Base-by-base conservation (phyloP, 2,329 filamentous ascomycete species). In the Amauroascus verrucosus region DNA sequence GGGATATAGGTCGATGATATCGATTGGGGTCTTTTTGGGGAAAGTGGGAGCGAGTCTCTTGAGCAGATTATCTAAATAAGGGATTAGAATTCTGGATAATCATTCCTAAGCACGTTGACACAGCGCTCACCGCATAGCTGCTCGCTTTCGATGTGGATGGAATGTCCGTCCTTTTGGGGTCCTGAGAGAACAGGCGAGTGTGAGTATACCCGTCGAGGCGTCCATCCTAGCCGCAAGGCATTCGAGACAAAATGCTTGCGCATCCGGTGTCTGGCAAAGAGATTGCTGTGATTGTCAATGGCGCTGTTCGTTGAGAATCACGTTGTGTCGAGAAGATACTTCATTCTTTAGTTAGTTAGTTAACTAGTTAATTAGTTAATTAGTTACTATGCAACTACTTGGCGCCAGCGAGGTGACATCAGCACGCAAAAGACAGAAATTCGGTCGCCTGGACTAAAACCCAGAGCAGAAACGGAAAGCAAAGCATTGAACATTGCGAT, bases 1-100 rank as follows among this genome's bases (percentile, higher is more conserved):
- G 0, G 91, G 91, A 66, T 90, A 88, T 53, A 95, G 73, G 64
- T 97, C 91, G 61, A 98, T 74, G 43, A 97, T 77, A 62, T 95
- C 89, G 69, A 90, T 89, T 51, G 87, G 86, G 48, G 75, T 72
- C 67, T 93, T 84, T 43, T 81, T 78, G 32, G 80, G 72, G 16
- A 97, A 76, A 2, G 81, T 82, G 0, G 79, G 77, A 1, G 78
- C 80, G n/a, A 94, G 71, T 56, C 86, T 86, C 6, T 79, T 65
- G 44, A 95, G 61, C 13, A 86, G 72, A 61, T 91, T 83, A 63
- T 88, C 85, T 72, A 61, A 13, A 43, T 11, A 43, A 43, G 20
- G 14, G 24, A 16, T 30, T 16, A 20, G 11, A 45, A 6, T 3
- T 3, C 13, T n/a, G 22, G n/a, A 18, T 24, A 28, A 11, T 35